phyloP scores from a whole-genome alignment of 139 green algal genomes.

The Micractinium sp. region DNA sequence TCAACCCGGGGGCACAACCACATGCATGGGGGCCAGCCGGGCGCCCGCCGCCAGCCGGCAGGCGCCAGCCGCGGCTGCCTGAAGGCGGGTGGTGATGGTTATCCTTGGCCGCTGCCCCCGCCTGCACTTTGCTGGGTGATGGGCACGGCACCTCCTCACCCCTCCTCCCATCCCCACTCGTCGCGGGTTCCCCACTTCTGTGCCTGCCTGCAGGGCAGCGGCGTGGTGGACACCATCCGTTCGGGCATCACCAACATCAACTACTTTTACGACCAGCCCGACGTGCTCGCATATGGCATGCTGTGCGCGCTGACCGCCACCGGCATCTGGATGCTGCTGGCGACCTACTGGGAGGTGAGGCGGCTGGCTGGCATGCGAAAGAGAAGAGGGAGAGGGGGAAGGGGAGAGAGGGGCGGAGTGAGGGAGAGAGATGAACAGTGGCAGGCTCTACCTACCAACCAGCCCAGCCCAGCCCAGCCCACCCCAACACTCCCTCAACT shows the following conservation, averaged over 20 bases:
- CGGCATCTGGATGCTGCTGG: conserved; percentile 61
- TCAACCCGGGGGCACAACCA: too few species aligned
- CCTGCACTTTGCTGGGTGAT: too few species aligned
- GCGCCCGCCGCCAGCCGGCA: too few species aligned
- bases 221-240: conserved; percentile 57
- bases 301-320: conserved; percentile 57
- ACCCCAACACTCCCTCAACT: too few species aligned
- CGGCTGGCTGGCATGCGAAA: neutral
- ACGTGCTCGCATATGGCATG: conserved; percentile 56
- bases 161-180: too few species aligned
- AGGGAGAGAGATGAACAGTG: too few species aligned
- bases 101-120: neutral
- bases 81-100: neutral
- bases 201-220: conserved; percentile 37
- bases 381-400: neutral
- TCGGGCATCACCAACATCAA: conserved; percentile 42
- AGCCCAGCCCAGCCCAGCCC: too few species aligned
- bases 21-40: neutral
- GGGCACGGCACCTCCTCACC: too few species aligned
- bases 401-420: neutral
- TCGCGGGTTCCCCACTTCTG: neutral
- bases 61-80: too few species aligned
- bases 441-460: too few species aligned
- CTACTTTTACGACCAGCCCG: conserved; percentile 41
- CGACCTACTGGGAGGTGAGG: conserved; percentile 52